phyloP scores from a whole-genome alignment of 225 moss, liverwort and hornwort species.

The Marchantia paleacea region DNA sequence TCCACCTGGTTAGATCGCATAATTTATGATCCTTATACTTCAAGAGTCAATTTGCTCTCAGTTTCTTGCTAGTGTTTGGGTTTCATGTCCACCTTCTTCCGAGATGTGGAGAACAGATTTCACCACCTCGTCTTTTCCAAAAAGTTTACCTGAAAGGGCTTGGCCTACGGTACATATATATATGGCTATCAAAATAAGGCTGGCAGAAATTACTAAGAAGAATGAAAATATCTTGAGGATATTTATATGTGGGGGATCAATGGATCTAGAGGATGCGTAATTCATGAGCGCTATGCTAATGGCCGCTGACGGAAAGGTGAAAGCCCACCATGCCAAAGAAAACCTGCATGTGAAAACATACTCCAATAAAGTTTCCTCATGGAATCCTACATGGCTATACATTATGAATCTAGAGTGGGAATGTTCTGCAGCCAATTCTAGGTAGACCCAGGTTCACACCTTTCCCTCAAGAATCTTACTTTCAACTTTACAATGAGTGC shows the following conservation, averaged over 20 bases:
- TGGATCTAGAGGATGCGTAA: conserved; percentile 19
- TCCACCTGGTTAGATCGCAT: no score
- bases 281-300: conserved; percentile 37
- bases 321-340: conserved; percentile 63
- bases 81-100: no score
- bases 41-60: no score
- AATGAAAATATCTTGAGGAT: background rate
- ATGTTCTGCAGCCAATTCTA: background rate
- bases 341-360: conserved; percentile 26
- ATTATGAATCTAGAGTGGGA: background rate
- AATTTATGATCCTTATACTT: no score
- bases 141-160: no score
- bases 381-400: background rate
- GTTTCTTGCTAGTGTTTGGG: no score
- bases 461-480: no score
- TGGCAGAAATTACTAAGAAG: background rate
- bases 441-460: background rate
- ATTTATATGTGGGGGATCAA: background rate
- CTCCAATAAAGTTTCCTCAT: conserved; percentile 19
- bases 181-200: background rate
- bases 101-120: no score
- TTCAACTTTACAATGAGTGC: no score
- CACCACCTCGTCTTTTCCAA: no score
- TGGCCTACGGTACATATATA: no score
- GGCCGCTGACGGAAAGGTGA: conserved; percentile 52